Evolutionary conservation across 2,329 filamentous ascomycete genomes (phyloP), one percentile per base, ranked within the genome.

Genomic region (Calonectria hongkongensis): DNA sequence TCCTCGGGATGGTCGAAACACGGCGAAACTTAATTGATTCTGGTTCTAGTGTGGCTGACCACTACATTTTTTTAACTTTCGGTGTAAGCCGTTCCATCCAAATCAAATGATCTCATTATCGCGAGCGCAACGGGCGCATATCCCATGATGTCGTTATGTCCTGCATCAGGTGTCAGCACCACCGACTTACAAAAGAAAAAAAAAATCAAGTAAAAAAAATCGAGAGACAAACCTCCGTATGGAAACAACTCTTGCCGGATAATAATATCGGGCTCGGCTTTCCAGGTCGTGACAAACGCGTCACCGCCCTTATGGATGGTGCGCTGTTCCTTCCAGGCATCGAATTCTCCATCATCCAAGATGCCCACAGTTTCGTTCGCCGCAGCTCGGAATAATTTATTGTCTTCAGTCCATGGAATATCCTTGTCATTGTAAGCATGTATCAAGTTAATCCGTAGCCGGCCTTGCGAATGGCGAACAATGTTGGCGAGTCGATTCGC

Each of bases 361-460:
- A 79, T 78, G 7, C 82, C 82, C 2, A 86, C 81, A 2, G 87
- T 87, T 54, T 90, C 89, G 66, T 87, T 88, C 2, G 89, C 89
- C 0, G 92, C 90, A 0, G 89, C 87, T 36, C 85, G 85, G 80
- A 94, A 95, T 1, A 94, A 84, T 75, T 86, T 87, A 77, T 93
- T 89, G 51, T 92, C 91, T 79, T 95, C 92, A 1, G 86, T 88
- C 85, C 91, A 96, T 0, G 94, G 92, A 72, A 98, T 98, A 78
- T 98, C 95, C 71, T 87, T 86, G 81, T 98, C 96, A 79, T 98
- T 91, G 67, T 89, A 89, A 18, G 95, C 94, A 79, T 98, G 96
- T 3, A 98, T 85, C 50, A 98, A 86, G 51, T 90, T 92, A 25
- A 98, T 85, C 27, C 92, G 88, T 12, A 97, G 74, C 79, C 86